phyloP scores from a whole-genome alignment of 139 green algal genomes.

The Tetradesmus obliquus region DNA sequence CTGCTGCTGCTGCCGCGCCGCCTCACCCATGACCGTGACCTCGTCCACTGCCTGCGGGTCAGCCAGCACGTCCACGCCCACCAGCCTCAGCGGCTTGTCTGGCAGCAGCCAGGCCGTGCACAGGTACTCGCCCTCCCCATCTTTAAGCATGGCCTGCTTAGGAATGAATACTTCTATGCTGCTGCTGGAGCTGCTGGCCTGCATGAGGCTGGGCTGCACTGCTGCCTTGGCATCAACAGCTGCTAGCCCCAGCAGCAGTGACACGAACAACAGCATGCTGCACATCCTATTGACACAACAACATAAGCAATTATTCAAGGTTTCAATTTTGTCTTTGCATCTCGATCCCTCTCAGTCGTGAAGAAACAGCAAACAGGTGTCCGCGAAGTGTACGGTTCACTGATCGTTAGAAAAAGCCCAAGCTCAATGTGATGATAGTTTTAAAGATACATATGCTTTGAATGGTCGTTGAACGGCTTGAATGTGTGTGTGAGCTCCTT shows the following conservation, averaged over 20 bases:
- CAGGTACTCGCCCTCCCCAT: slow-evolving; percentile 64
- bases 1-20: not conserved
- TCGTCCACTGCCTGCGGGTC: slow-evolving; percentile 84
- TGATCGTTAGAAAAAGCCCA: not conserved
- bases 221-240: not conserved
- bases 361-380: not conserved
- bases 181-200: not conserved
- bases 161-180: slow-evolving; percentile 52
- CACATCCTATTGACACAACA: not conserved
- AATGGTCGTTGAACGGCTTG: too few relatives aligned
- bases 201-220: not conserved
- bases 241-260: not conserved
- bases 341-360: too few relatives aligned
- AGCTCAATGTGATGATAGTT: too few relatives aligned
- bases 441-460: too few relatives aligned
- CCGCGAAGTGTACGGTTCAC: not conserved
- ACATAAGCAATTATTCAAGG: too few relatives aligned
- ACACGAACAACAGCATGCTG: not conserved
- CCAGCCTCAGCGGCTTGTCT: slow-evolving; percentile 69
- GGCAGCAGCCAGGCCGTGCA: slow-evolving; percentile 73
- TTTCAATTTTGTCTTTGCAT: too few relatives aligned
- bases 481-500: not conserved
- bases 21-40: slow-evolving; percentile 89
- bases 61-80: slow-evolving; percentile 72
- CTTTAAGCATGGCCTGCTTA: not conserved